Base-by-base conservation (phyloP, 306 rosid genomes). In the Albizia julibrissin region DNA sequence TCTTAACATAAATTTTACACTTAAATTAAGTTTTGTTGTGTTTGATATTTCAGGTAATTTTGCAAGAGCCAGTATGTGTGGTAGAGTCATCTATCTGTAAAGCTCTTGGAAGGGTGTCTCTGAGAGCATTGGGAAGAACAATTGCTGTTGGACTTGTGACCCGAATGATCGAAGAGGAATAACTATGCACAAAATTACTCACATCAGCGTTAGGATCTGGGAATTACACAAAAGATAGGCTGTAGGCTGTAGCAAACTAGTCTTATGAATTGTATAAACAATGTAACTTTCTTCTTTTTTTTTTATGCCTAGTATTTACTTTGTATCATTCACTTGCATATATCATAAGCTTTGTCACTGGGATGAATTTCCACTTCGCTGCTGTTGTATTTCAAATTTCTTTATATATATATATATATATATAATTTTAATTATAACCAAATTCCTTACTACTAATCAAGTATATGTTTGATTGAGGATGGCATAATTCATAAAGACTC, bases 61-160 rank as follows among this genome's bases (percentile, higher is more conserved):
- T 95, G 90, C 87, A 86, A 0, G 91, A 85, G 44, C 87, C 97
- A 3, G 93, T 95, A 69, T 95, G 99, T 58, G 98, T 90, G 37
- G 89, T 91, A 44, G 90, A 89, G 82, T 90, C 88, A 85, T 89
- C 96, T 14, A 91, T 78, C 2, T 87, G 92, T 59, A 92, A 87
- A 84, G 97, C 93, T 33, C 94, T 95, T 58, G 98, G 98, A 52
- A 87, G 99, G 85, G 97, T 91, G 74, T 92, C 89, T 75, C 84
- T 95, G 9, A 92, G 99, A 91, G 79, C 96, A 39, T 44, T 77
- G 78, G 99, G 99, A 74, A 90, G 96, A 83, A 95, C 99, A 9
- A 74, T 91, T 43, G 96, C 94, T 1, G 93, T 95, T 19, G 99
- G 99, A 49, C 79, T 95, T 59, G 93, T 95, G 34, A 89, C 93